A percentile compares a stretch with the other conserved stretches of the same genome.
These are phyloP conservation scores for Penicillium sp. DNA, from an alignment of 2,329 filamentous ascomycete species.

Conservation along the genomic window DNA sequence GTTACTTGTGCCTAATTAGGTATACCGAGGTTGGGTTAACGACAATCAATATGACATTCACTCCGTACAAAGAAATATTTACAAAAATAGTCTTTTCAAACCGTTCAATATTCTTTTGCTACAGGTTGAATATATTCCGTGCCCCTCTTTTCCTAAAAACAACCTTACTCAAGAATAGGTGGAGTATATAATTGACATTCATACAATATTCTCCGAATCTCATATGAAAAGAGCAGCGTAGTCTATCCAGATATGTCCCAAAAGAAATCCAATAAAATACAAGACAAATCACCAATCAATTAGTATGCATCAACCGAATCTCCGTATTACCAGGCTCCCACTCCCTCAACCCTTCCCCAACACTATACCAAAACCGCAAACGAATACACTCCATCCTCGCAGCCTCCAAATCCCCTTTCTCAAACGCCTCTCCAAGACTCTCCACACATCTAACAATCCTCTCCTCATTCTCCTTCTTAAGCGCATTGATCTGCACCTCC, in stretches of 20 bases:
- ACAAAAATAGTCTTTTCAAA: neutral
- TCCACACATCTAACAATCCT: constrained; percentile 64
- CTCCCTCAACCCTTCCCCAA: constrained; percentile 72
- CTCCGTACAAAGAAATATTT: neutral
- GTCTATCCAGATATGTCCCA: neutral
- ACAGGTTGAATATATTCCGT: neutral
- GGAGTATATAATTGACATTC: neutral
- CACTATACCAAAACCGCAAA: constrained; percentile 87
- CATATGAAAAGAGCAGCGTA: neutral
- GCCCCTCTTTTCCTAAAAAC: neutral
- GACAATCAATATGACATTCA: neutral
- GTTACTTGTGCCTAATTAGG: neutral
- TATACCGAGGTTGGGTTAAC: neutral
- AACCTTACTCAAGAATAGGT: neutral
- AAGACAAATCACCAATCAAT: constrained; percentile 32
- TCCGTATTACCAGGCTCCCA: constrained; percentile 75
- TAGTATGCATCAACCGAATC: constrained; percentile 53
- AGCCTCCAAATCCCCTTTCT: constrained; percentile 59
- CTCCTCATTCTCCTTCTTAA: constrained; percentile 65
- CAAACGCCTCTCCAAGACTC: constrained; percentile 64
- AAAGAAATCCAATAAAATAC: constrained; percentile 1
- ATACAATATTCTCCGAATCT: neutral
- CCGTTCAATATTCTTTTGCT: neutral
- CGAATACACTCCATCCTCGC: constrained; percentile 72
- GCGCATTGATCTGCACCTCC: constrained; percentile 61